Base-by-base conservation (phyloP, 345 rosid species). In the Moricandia moricandioides region DNA sequence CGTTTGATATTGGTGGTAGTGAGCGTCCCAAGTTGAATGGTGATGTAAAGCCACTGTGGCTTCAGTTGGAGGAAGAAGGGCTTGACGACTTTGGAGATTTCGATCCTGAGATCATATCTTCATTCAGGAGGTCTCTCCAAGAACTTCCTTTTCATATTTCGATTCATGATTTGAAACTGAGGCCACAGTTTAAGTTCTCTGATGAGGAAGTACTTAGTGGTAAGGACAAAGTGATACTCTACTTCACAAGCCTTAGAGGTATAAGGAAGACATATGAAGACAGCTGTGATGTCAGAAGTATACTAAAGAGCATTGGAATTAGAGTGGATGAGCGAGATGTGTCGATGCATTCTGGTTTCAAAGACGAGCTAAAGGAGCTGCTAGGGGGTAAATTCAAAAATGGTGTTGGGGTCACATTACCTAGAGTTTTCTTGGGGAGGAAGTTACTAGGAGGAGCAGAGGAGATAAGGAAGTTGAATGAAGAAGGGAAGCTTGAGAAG, bases 291-390 rank as follows among this genome's bases (percentile, higher is more conserved):
- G 96, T 89, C 7, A 83, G 91, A 4, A 76, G 86, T 49, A 83
- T 91, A 8, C 70, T 93, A 17, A 88, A 84, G 74, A 82, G 90
- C 56, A 68, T 85, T 1, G 86, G 91, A 0, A 71, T 94, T 60
- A 78, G 80, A 18, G 76, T 91, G 1, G 96, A 90, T 29, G 98
- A 91, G 75, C 79, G 97, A 45, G 99, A 95, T 65, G 89, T 95
- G 1, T 95, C 97, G 4, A 95, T 95, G 97, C 97, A 92, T 81
- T 85, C 82, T 0, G 97, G 96, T 68, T 95, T 92, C 68, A 90
- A 86, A 52, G 91, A 87, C 2, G 99, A 95, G 80, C 56, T 95
- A 6, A 86, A 70, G 65, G 91, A 85, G 78, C 72, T 90, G 3
- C 62, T 79, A 26, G 91, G 85, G 30, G 85, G 83, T 40, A 83